Conservation (phyloP, 2,329 filamentous ascomycete species). For the Myrmaecium sp. region DNA sequence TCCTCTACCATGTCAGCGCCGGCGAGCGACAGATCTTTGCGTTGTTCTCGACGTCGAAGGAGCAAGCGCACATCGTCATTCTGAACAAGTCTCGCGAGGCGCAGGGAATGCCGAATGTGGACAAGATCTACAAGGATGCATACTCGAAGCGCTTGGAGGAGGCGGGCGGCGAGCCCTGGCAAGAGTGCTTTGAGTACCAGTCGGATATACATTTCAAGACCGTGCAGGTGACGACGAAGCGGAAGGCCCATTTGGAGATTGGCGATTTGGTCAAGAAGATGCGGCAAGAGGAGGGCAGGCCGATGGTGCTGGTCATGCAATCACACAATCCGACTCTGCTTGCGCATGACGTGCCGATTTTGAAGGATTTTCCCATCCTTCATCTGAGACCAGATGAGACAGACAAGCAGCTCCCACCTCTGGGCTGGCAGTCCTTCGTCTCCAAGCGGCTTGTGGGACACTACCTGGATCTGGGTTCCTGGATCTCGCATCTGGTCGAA, state of each 20-base stretch:
- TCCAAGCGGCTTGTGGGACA: constrained; percentile 74
- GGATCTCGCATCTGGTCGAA: constrained; percentile 76
- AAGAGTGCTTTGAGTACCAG: constrained; percentile 74
- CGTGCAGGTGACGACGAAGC: constrained; percentile 71
- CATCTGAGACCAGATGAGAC: constrained; percentile 64
- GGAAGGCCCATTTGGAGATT: constrained; percentile 78
- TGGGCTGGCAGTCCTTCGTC: constrained; percentile 86
- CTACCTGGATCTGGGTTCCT: constrained; percentile 82
- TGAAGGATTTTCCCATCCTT: constrained; percentile 72
- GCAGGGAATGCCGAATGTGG: constrained; percentile 77
- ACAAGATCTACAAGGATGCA: constrained; percentile 71
- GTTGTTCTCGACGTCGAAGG: constrained; percentile 67
- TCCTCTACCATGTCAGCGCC: constrained; percentile 79
- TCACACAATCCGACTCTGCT: constrained; percentile 71
- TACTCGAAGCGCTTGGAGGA: constrained; percentile 49
- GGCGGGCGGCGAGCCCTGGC: constrained; percentile 52
- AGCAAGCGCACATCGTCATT: constrained; percentile 75
- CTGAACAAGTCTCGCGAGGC: constrained; percentile 66
- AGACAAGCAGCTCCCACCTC: constrained; percentile 73
- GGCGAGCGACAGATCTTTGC: constrained; percentile 89
- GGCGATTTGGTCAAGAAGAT: constrained; percentile 80
- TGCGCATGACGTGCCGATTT: constrained; percentile 65
- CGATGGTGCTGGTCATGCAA: constrained; percentile 75
- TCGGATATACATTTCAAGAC: constrained; percentile 73
- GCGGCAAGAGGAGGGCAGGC: constrained; percentile 64